Conservation (phyloP, 495 filamentous ascomycete species). For the Talaromyces thailandensis region DNA sequence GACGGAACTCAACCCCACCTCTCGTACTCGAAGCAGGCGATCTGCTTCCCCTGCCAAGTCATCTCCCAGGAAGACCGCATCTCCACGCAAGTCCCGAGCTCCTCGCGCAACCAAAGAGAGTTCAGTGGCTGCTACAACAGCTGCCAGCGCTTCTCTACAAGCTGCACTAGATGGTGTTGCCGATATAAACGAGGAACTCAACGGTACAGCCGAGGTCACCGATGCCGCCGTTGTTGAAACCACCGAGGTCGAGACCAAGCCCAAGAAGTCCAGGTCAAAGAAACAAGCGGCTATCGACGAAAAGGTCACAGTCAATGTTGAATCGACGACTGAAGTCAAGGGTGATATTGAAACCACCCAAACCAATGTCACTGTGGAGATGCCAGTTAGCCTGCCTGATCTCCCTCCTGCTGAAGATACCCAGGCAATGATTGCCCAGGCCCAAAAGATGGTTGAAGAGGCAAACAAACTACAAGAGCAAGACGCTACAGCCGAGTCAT, state of each 20-base stretch:
- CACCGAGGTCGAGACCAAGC: constrained; percentile 14
- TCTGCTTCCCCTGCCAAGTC: constrained; percentile 52
- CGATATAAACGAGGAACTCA: constrained; percentile 15
- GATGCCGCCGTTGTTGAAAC: constrained; percentile 22
- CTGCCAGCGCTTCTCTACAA: constrained; percentile 41
- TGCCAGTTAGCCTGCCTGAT: constrained; percentile 58
- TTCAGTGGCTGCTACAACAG: constrained; percentile 34
- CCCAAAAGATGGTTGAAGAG: constrained; percentile 82
- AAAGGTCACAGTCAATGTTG: constrained; percentile 59
- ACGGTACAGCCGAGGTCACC: constrained; percentile 17
- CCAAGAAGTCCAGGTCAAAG: constrained; percentile 12
- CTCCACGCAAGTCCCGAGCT: constrained; percentile 66
- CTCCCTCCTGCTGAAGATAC: constrained; percentile 66
- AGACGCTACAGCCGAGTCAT: constrained; percentile 21
- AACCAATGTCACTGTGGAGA: constrained; percentile 73
- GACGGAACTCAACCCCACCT: constrained; percentile 23
- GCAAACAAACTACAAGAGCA: constrained; percentile 51
- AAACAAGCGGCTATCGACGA: constrained; percentile 31
- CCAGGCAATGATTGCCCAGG: constrained; percentile 71
- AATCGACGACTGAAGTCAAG: constrained; percentile 43
- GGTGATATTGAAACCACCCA: constrained; percentile 57
- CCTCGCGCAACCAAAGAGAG: constrained; percentile 48
- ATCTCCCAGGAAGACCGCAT: constrained; percentile 41
- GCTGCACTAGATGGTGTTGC: constrained; percentile 38
- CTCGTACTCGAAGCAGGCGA: constrained; percentile 39